Base-by-base conservation (phyloP, 2,329 filamentous ascomycete genomes). In the Sporothrix inflata region DNA sequence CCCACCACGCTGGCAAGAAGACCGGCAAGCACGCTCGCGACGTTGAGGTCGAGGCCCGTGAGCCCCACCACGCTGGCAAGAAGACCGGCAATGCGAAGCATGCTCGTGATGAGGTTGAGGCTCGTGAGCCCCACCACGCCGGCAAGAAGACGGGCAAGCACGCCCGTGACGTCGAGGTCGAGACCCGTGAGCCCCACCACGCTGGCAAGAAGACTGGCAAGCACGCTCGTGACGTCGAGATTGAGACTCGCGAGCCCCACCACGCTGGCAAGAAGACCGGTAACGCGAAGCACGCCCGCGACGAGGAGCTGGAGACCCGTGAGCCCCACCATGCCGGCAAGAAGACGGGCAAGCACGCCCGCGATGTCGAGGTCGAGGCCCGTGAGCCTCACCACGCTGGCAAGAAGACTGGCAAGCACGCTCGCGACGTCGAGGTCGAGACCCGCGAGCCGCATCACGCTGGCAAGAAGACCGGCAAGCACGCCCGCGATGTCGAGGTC, bases 301-400 rank as follows among this genome's bases (percentile, higher is more conserved):
- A n/a, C n/a, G n/a, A n/a, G n/a, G n/a, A n/a, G n/a, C n/a, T n/a
- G n/a, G n/a, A 38, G 3, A 57, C 42, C 24, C 65, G 66, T 9
- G 53, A 68, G 70, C 74, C 75, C 11, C 77, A 77, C 61, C 77
- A 77, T 61, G 75, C 76, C n/a, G 77, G 77, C 66, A 75, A 76
- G 73, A 75, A 74, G 73, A 73, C 67, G 51, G 74, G 74, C n/a
- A 49, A 24, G 53, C 65, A 69, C 4, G 63, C 40, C 4, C 73
- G 72, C n/a, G 68, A 63, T 9, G 12, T 74, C 12, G 70, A 63
- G 21, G 21, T 49, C 4, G 75, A 76, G n/a, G 24, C 74, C 11
- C 72, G 73, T 4, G 74, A 76, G 71, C 74, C 75, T 12, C 76
- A 77, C 49, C 77, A 77, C 68, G 74, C 76, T 21, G 76, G 76